phyloP scores from a whole-genome alignment of 2,329 filamentous ascomycete genomes.

The Pyrenochaeta sp. region DNA sequence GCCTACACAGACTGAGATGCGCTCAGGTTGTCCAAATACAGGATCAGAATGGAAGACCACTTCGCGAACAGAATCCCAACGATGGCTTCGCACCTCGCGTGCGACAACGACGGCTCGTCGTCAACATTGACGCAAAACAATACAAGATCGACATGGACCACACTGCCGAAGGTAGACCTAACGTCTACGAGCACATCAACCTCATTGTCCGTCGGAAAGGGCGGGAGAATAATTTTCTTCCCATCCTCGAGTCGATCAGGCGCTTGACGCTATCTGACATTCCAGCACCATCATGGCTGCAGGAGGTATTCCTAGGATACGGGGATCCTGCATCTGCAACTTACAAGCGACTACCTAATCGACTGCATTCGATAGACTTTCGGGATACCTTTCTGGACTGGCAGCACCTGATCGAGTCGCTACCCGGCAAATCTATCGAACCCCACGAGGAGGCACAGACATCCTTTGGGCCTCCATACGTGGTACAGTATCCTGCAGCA shows the following conservation, averaged over 20 bases:
- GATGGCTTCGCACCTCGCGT: constrained; percentile 70
- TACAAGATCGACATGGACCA: constrained; percentile 80
- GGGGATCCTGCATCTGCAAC: constrained; percentile 89
- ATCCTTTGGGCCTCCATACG: constrained; percentile 87
- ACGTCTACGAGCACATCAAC: constrained; percentile 87
- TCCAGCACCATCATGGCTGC: constrained; percentile 87
- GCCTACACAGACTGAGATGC: constrained; percentile 75
- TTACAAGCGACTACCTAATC: constrained; percentile 82
- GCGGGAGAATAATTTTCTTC: constrained; percentile 96
- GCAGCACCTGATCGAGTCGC: constrained; percentile 89
- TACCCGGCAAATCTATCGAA: constrained; percentile 87
- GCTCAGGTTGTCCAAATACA: constrained; percentile 87
- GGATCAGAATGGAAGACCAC: constrained; percentile 80
- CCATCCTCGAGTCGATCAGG: constrained; percentile 90
- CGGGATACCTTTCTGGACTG: constrained; percentile 95
- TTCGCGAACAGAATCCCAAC: constrained; percentile 70
- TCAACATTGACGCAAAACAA: constrained; percentile 80
- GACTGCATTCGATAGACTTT: constrained; percentile 82
- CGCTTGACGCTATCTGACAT: constrained; percentile 85
- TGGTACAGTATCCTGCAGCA: constrained; percentile 69
- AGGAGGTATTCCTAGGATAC: constrained; percentile 97
- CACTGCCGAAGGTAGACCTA: constrained; percentile 70
- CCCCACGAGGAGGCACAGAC: constrained; percentile 74
- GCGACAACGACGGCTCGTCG: constrained; percentile 73
- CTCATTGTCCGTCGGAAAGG: constrained; percentile 82